These are phyloP conservation scores for Hypoxylon fragiforme DNA, from an alignment of 495 filamentous ascomycete species.

Conservation along the genomic window DNA sequence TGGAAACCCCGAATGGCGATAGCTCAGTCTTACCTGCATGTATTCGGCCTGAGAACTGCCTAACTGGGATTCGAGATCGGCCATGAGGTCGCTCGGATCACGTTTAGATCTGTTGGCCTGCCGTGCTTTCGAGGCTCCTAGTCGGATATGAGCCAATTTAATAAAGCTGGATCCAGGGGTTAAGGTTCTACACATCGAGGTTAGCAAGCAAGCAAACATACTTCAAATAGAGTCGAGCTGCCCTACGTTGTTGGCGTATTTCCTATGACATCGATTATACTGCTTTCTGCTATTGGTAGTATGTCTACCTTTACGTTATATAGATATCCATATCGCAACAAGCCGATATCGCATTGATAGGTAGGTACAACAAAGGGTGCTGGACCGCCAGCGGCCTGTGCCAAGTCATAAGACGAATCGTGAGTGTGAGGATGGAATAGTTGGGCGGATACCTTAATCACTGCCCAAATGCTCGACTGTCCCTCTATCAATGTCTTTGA, in stretches of 20 bases:
- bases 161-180: constrained; percentile 44
- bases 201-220: constrained; percentile 11
- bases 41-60: constrained; percentile 46
- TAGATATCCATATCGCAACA: constrained; percentile 45
- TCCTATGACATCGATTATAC: constrained; percentile 44
- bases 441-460: constrained; percentile 50
- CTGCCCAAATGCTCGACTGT: constrained; percentile 47
- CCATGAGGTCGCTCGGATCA: constrained; percentile 52
- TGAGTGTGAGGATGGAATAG: constrained; percentile 27
- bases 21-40: constrained; percentile 50
- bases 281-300: constrained; percentile 34
- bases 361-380: constrained; percentile 11
- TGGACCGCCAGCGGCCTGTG: not conserved
- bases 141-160: constrained; percentile 43
- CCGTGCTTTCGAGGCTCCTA: constrained; percentile 14
- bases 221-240: not conserved
- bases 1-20: constrained; percentile 55
- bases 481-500: constrained; percentile 47
- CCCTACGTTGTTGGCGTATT: constrained; percentile 24
- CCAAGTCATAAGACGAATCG: not conserved
- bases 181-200: constrained; percentile 33
- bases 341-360: constrained; percentile 7
- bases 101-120: constrained; percentile 30
- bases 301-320: constrained; percentile 47
- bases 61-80: constrained; percentile 53